A percentile compares a stretch with the other conserved stretches of the same genome.
These are phyloP conservation scores for Pythium phragmitis DNA, from an alignment of 352 stramenopile genomes.

Conservation along the genomic window DNA sequence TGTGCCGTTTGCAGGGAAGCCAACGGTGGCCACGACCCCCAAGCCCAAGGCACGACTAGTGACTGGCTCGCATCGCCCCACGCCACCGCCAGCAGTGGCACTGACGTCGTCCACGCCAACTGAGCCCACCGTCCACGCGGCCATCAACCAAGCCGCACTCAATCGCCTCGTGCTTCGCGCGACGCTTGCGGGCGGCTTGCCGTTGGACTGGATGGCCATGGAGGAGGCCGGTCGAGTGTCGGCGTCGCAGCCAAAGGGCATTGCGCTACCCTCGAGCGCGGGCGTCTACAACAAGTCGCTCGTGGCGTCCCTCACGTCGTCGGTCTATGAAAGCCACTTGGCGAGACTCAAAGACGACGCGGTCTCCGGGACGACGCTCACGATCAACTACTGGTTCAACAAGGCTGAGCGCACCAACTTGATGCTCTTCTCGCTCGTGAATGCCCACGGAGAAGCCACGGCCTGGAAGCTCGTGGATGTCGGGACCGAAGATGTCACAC, in stretches of 20 bases:
- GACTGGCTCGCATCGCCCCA: neutral
- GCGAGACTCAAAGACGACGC: conserved; percentile 57
- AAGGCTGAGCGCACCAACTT: conserved; percentile 52
- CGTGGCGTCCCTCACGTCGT: conserved; percentile 7
- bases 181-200: conserved; percentile 40
- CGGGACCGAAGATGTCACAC: conserved; percentile 37
- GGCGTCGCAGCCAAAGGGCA: conserved; percentile 1
- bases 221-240: conserved; percentile 37
- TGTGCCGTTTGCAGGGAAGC: conserved; percentile 1
- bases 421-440: conserved; percentile 69
- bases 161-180: conserved; percentile 47
- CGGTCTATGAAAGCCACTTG: conserved; percentile 47
- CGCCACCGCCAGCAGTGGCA: neutral
- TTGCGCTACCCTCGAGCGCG: conserved; percentile 25
- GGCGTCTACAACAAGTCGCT: conserved; percentile 13
- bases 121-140: neutral
- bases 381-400: conserved; percentile 60
- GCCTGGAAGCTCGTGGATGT: conserved; percentile 60
- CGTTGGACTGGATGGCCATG: conserved; percentile 60
- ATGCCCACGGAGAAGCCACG: conserved; percentile 58
- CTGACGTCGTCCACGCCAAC: neutral
- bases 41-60: conserved; percentile 9
- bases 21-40: neutral
- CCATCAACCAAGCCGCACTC: conserved; percentile 26
- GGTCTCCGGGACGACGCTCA: conserved; percentile 49